Conservation (phyloP, 2,329 filamentous ascomycete species). For the Colletotrichum liaoningense region DNA sequence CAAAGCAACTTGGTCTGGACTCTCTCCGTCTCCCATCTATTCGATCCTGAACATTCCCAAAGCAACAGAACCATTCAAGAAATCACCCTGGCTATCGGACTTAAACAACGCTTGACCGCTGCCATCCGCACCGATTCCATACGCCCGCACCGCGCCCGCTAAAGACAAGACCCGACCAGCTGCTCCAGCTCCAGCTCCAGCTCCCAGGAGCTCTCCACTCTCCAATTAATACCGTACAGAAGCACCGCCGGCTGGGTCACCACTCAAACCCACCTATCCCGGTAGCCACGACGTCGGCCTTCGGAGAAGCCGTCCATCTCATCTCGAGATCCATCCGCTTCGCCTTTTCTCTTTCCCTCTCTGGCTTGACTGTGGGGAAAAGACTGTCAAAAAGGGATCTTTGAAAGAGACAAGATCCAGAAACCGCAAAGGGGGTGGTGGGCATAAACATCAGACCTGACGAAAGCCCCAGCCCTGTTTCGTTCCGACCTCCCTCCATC, state of each 20-base stretch:
- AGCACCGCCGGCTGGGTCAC: not conserved
- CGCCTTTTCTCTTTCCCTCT: not conserved
- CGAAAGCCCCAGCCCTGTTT: constrained; percentile 28
- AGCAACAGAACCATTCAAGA: constrained; percentile 18
- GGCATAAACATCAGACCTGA: not conserved
- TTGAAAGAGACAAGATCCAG: not conserved
- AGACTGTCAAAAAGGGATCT: not conserved
- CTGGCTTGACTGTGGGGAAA: not conserved
- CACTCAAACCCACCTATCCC: constrained; percentile 16
- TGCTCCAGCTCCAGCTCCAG: not conserved
- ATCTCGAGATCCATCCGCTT: constrained; percentile 7
- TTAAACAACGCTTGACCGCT: constrained; percentile 1
- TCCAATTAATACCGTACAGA: not conserved
- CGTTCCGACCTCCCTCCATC: constrained; percentile 7
- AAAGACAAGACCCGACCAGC: not conserved
- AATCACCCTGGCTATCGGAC: constrained; percentile 19
- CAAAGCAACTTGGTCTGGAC: not conserved
- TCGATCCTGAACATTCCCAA: not conserved
- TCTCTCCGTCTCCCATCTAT: not conserved
- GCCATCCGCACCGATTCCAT: not conserved
- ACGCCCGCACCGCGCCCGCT: too few species aligned
- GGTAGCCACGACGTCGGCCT: constrained; percentile 23
- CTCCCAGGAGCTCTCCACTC: not conserved
- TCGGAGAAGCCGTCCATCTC: constrained; percentile 32
- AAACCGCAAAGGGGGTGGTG: not conserved